Percentiles rank a stretch among this genome's conserved stretches.
Evolutionary conservation across 495 filamentous ascomycete genomes (phyloP).

Genomic region (Podospora conica): DNA sequence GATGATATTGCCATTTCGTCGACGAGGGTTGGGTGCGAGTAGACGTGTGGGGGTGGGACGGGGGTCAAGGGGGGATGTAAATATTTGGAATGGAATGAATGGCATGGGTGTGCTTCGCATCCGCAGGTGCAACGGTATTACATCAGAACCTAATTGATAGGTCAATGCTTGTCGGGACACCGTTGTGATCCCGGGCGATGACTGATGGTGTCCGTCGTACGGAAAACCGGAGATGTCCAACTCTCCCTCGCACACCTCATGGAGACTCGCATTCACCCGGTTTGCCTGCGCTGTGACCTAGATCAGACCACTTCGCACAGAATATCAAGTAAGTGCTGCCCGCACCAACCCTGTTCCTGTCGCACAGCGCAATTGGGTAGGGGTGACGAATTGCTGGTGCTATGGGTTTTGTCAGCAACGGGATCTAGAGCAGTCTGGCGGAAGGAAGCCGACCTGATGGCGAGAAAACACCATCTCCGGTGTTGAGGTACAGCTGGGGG

Average conservation of each 20-base stretch:
- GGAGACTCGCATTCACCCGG: neutral
- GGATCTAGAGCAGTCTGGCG: neutral
- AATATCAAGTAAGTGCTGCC: neutral
- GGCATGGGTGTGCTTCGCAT: neutral
- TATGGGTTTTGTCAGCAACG: neutral
- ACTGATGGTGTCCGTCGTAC: neutral
- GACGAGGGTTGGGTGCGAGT: slow-evolving; percentile 42
- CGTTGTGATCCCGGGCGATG: neutral
- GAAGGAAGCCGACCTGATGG: neutral
- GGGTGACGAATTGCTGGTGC: neutral
- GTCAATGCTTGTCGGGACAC: neutral
- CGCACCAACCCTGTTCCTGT: neutral
- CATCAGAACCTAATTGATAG: neutral
- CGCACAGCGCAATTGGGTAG: neutral
- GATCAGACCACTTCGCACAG: neutral
- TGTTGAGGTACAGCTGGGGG: no score
- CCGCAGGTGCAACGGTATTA: neutral
- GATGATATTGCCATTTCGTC: slow-evolving; percentile 46
- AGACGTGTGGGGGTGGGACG: neutral
- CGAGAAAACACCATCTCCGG: neutral
- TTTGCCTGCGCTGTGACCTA: neutral
- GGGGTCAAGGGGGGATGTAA: neutral
- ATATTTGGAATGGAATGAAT: neutral
- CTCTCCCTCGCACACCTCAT: neutral
- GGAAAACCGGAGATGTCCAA: neutral